Evolutionary conservation across 2,329 filamentous ascomycete species (phyloP), one percentile per base, ranked within the genome.

Genomic region (Clarireedia paspali): DNA sequence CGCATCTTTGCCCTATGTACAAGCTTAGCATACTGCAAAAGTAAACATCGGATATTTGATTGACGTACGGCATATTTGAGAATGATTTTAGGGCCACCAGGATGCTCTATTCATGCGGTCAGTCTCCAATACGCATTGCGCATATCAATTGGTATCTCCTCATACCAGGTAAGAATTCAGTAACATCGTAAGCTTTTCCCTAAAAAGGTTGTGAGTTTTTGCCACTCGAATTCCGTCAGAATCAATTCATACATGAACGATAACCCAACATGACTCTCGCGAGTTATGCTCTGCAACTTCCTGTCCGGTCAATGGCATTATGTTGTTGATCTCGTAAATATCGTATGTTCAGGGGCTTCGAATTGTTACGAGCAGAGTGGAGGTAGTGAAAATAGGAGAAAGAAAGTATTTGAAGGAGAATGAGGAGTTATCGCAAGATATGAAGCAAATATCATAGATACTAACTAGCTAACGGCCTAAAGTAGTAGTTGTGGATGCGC

Each of bases 51-150:
- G 39, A 17, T 39, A 9, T 10, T 15, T 5, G 20, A 2, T 10
- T n/a, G 30, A 39, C 77, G 60, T 69, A 81, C 80, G 30, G 91
- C 91, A 74, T 96, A 96, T 75, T 96, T 96, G 62, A 99, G 81
- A 67, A 99, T 97, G 70, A 97, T 95, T 69, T 92, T 94, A 63
- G 84, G 80, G 39, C 89, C 91, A 59, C 91, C 91, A 24, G 91
- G 91, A 68, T 96, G 91, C 71, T 95, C 89, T 84, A 20, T 47
- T 17, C 12, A 47, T 26, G 17, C 3, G 23, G 36, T 56, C 23
- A 56, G 24, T 42, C 20, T 2, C 17, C 26, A 23, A 9, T 30
- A 30, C 7, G 27, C 27, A 10, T 30, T 30, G 24, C 12, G 44
- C 20, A 9, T 38, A 34, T 10, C 34, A 45, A 40, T 30, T 30